Conservation (phyloP, 495 filamentous ascomycete genomes). For the Aspergillus ostianus region DNA sequence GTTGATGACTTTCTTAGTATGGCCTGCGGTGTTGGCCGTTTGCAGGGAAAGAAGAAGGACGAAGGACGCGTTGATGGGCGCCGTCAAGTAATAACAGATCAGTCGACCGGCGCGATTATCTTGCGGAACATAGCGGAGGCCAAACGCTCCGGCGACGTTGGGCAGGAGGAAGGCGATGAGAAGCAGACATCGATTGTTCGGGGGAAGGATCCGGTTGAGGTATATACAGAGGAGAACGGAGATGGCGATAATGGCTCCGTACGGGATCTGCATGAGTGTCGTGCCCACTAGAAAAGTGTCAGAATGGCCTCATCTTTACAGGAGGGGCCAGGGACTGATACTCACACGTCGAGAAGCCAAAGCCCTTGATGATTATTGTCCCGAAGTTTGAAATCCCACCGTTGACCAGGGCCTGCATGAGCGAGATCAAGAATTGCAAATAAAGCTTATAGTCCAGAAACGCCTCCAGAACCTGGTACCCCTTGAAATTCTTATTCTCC, state of each 20-base stretch:
- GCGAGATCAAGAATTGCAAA: slow-evolving; percentile 28
- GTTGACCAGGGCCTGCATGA: slow-evolving; percentile 39
- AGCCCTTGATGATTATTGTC: slow-evolving; percentile 61
- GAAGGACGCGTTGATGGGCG: slow-evolving; percentile 60
- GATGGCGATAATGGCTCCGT: slow-evolving; percentile 54
- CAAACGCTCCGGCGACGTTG: slow-evolving; percentile 55
- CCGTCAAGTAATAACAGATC: slow-evolving; percentile 57
- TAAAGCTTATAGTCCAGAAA: slow-evolving; percentile 61
- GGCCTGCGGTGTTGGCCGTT: slow-evolving; percentile 55
- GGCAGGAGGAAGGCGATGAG: slow-evolving; percentile 53
- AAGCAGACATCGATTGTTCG: slow-evolving; percentile 56
- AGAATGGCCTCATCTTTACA: not conserved
- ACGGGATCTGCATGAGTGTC: slow-evolving; percentile 50
- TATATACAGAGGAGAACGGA: slow-evolving; percentile 57
- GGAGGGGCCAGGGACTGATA: slow-evolving; percentile 46
- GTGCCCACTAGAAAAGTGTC: not conserved
- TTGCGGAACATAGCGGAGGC: slow-evolving; percentile 49
- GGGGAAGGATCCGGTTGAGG: slow-evolving; percentile 55
- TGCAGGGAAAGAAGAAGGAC: slow-evolving; percentile 58
- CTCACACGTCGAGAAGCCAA: slow-evolving; percentile 55
- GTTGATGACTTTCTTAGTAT: slow-evolving; percentile 63
- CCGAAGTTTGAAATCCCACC: slow-evolving; percentile 60
- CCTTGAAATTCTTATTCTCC: slow-evolving; percentile 62
- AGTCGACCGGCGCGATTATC: slow-evolving; percentile 47
- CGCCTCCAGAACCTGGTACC: slow-evolving; percentile 56